Percentiles rank a stretch among this genome's conserved stretches.
phyloP scores from a whole-genome alignment of 305 asterid genomes.

The Ajuga reptans region DNA sequence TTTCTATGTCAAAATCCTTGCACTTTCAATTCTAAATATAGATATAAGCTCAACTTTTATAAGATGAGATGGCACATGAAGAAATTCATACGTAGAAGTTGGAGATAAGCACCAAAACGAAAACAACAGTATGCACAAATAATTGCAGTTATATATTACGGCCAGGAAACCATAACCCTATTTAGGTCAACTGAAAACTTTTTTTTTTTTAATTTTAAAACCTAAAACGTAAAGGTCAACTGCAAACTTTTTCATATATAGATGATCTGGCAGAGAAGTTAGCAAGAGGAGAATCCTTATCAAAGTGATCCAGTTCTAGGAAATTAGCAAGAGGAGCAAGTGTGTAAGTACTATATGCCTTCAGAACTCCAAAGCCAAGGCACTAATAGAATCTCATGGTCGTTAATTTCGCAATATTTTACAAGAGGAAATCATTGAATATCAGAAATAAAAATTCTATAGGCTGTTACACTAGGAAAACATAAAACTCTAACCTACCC shows the following conservation, averaged over 20 bases:
- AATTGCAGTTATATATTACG: background rate
- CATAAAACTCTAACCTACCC: slow-evolving; percentile 33
- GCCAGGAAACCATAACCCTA: slow-evolving; percentile 1
- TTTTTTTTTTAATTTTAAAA: too few species aligned
- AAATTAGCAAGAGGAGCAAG: slow-evolving; percentile 14
- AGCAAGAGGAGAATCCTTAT: slow-evolving; percentile 1
- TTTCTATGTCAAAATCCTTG: slow-evolving; percentile 22
- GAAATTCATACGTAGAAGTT: background rate
- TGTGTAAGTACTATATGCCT: background rate
- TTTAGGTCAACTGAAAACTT: background rate
- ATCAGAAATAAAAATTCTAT: background rate
- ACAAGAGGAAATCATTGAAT: slow-evolving; percentile 3
- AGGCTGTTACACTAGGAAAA: background rate
- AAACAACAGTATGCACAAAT: background rate
- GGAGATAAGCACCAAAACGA: background rate
- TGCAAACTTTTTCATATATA: background rate
- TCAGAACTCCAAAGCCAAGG: background rate
- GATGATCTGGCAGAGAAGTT: slow-evolving; percentile 14
- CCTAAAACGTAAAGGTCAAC: too few species aligned
- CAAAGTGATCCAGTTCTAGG: background rate
- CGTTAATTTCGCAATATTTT: background rate
- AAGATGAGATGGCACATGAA: background rate
- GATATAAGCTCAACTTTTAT: slow-evolving; percentile 2
- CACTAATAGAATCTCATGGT: background rate
- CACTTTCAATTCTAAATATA: slow-evolving; percentile 14